These are phyloP conservation scores for Typha latifolia DNA, from an alignment of 176 grass and related monocot genomes.

Conservation along the genomic window DNA sequence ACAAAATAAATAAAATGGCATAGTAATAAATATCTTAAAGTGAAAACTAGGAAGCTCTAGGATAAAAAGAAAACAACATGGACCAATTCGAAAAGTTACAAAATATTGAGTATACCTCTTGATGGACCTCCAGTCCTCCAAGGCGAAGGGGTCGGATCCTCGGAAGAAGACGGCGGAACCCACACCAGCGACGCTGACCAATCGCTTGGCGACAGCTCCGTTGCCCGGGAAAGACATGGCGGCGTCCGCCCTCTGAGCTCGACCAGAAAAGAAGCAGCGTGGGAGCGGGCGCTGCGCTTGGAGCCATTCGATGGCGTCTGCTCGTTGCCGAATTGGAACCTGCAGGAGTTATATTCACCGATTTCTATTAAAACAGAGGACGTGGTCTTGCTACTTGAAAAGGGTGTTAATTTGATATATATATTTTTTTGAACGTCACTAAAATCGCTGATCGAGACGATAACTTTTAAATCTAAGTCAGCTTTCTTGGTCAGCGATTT, in stretches of 20 bases:
- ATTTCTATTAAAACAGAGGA: too few relatives aligned
- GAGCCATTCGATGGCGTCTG: conserved; percentile 77
- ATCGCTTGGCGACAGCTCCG: not conserved
- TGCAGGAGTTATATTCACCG: conserved; percentile 1
- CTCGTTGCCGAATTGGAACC: conserved; percentile 68
- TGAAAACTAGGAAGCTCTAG: too few relatives aligned
- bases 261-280: conserved; percentile 68
- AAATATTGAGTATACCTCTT: conserved; percentile 34
- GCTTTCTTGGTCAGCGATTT: too few relatives aligned
- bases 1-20: too few relatives aligned
- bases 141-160: conserved; percentile 45
- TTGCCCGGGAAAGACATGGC: not conserved
- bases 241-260: not conserved
- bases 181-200: conserved; percentile 65
- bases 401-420: too few relatives aligned
- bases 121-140: conserved; percentile 65
- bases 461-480: too few relatives aligned
- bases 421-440: too few relatives aligned
- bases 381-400: too few relatives aligned
- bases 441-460: too few relatives aligned
- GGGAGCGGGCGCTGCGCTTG: conserved; percentile 51
- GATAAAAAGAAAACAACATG: too few relatives aligned
- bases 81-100: too few relatives aligned
- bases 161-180: conserved; percentile 76
- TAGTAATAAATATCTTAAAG: too few relatives aligned